Conservation (phyloP, 768 basidiomycete genomes). For the Panellus pusillus region DNA sequence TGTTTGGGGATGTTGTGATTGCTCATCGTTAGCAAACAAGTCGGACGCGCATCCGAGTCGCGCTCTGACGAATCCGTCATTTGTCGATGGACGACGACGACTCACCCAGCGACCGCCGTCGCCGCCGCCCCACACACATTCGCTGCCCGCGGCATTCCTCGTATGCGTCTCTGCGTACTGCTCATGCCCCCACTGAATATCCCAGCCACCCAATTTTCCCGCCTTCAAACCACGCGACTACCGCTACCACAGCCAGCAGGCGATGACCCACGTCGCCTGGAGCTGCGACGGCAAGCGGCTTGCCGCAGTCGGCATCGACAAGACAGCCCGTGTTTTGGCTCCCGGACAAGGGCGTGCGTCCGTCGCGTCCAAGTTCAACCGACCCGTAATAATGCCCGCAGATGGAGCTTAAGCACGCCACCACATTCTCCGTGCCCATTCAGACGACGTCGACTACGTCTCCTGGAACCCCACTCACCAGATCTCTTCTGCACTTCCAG, state of each 20-base stretch:
- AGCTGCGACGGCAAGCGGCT: conserved; percentile 81
- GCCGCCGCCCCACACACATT: conserved; percentile 75
- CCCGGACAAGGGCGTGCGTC: conserved; percentile 75
- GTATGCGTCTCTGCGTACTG: conserved; percentile 44
- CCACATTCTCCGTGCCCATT: conserved; percentile 66
- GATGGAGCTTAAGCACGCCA: conserved; percentile 72
- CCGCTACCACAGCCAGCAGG: conserved; percentile 60
- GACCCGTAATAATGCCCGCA: conserved; percentile 33
- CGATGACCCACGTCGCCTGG: conserved; percentile 80
- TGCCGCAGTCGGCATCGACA: conserved; percentile 82
- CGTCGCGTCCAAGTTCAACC: too few species aligned
- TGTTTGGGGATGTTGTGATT: too few species aligned
- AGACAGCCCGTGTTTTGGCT: conserved; percentile 73
- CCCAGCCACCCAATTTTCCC: conserved; percentile 73
- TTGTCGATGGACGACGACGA: conserved; percentile 55
- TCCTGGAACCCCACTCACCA: conserved; percentile 84
- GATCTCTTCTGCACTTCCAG: conserved; percentile 82
- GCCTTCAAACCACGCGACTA: conserved; percentile 79
- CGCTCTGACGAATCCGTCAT: too few species aligned
- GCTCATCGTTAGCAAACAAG: too few species aligned
- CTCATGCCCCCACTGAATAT: conserved; percentile 3
- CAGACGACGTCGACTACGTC: conserved; percentile 78
- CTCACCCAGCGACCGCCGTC: conserved; percentile 63
- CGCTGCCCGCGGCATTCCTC: conserved; percentile 67
- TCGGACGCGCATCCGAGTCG: too few species aligned